Base-by-base conservation (phyloP, 1,284 basidiomycete species). In the Ceratobasidium sp. region DNA sequence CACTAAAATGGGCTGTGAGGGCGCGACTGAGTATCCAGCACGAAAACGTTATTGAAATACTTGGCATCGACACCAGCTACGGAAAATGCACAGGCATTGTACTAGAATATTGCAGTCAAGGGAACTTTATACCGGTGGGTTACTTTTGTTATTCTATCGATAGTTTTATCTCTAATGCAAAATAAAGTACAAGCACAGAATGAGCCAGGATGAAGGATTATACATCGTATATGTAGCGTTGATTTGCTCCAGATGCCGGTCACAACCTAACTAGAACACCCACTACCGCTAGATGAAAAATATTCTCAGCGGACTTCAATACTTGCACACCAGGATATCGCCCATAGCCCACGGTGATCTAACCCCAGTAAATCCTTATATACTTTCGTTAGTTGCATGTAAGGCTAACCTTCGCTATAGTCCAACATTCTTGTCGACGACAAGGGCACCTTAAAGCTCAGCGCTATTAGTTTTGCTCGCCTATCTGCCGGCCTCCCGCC, bases 371-470 rank as follows among this genome's bases (percentile, higher is more conserved):
- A n/a, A n/a, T n/a, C n/a, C n/a, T n/a, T n/a, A n/a, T n/a, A n/a
- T n/a, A n/a, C n/a, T n/a, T n/a, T n/a, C n/a, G n/a, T n/a, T n/a
- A n/a, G n/a, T n/a, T n/a, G n/a, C n/a, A n/a, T 24, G 66, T 71
- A 59, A 31, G 66, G 44, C 9, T n/a, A n/a, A n/a, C n/a, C n/a
- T n/a, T n/a, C n/a, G n/a, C 19, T 50, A 27, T 33, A 73, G 69
- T 24, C 22, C 41, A 73, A 73, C 31, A 72, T 73, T 14, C n/a
- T 73, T 1, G 71, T 73, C 0, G 71, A 73, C n/a, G 27, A 15
- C 8, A 19, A 33, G 15, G 71, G 71, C 3, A 63, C 7, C n/a
- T 24, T 73, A 33, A 73, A 73, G 29, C 50, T 73, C 9, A 73
- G 33, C 19, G 14, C 50, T 2, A 36, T 64, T 36, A 73, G 71